Evolutionary conservation across 768 basidiomycete genomes (phyloP).

Genomic region (Basidioascus undulatus): DNA sequence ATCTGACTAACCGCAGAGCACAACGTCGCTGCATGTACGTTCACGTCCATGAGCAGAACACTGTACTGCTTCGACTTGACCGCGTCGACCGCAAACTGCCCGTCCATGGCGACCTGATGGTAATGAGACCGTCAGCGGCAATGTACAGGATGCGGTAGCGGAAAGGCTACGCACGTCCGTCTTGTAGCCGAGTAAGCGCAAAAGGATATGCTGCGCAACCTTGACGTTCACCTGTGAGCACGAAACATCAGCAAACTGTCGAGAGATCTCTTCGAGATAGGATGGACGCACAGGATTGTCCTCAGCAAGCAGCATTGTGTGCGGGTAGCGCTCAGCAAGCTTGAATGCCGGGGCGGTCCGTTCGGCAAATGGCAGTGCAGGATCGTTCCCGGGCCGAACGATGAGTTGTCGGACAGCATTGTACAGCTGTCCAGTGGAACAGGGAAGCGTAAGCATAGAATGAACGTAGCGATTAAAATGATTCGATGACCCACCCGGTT

Average conservation of each 20-base stretch:
- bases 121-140: too few relatives aligned
- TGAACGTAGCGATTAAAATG: too few relatives aligned
- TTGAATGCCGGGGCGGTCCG: background rate
- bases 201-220: slow-evolving; percentile 7
- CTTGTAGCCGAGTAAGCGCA: slow-evolving; percentile 6
- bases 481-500: too few relatives aligned
- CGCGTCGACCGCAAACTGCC: slow-evolving; percentile 6
- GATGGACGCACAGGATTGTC: slow-evolving; percentile 2
- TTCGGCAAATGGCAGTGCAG: background rate
- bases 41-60: too few relatives aligned
- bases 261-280: background rate
- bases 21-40: background rate
- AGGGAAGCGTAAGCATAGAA: too few relatives aligned
- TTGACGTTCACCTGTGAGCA: slow-evolving; percentile 4
- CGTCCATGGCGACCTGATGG: slow-evolving; percentile 3
- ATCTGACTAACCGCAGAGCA: background rate
- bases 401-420: slow-evolving; percentile 9
- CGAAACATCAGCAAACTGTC: too few relatives aligned
- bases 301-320: slow-evolving; percentile 8
- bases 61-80: slow-evolving; percentile 6
- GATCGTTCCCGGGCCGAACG: slow-evolving; percentile 2
- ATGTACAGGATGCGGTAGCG: too few relatives aligned
- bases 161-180: slow-evolving; percentile 1
- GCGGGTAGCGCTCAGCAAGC: slow-evolving; percentile 3
- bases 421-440: too few relatives aligned